These are phyloP conservation scores for Cladosporium sp. DNA, from an alignment of 2,329 filamentous ascomycete species.

Conservation along the genomic window DNA sequence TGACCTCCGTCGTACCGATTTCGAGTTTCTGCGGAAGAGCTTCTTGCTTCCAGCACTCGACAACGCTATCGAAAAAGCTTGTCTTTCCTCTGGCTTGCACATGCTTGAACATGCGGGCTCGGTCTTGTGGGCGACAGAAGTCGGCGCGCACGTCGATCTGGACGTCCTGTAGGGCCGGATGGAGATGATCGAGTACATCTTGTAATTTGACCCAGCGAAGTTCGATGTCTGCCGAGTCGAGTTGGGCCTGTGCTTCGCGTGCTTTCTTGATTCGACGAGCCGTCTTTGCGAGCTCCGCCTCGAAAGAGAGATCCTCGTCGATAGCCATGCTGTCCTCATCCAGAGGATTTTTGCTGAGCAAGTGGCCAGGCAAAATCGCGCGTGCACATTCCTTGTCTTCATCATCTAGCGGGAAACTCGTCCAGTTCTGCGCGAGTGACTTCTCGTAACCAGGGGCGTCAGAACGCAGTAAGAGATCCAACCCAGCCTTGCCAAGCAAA, in stretches of 20 bases:
- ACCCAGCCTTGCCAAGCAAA: slow-evolving; percentile 30
- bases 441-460: slow-evolving; percentile 25
- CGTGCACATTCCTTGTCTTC: slow-evolving; percentile 20
- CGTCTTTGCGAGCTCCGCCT: slow-evolving; percentile 19
- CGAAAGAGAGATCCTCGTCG: slow-evolving; percentile 19
- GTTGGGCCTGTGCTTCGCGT: slow-evolving; percentile 14
- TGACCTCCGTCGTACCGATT: slow-evolving; percentile 8
- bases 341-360: slow-evolving; percentile 1
- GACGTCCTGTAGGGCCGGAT: not conserved
- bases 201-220: slow-evolving; percentile 23
- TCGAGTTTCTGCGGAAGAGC: not conserved
- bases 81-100: slow-evolving; percentile 1
- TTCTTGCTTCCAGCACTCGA: slow-evolving; percentile 15
- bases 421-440: slow-evolving; percentile 26
- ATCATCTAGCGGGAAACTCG: slow-evolving; percentile 23
- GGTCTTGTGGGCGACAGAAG: slow-evolving; percentile 11
- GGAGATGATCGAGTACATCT: slow-evolving; percentile 23
- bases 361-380: slow-evolving; percentile 19
- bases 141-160: slow-evolving; percentile 13
- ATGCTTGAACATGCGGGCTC: slow-evolving; percentile 9
- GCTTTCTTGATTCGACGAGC: slow-evolving; percentile 17
- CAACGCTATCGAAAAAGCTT: slow-evolving; percentile 11
- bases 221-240: slow-evolving; percentile 14
- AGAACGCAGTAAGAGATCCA: slow-evolving; percentile 31
- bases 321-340: slow-evolving; percentile 8